Conservation (phyloP, 2,329 filamentous ascomycete genomes). For the Mariannaea sp. region DNA sequence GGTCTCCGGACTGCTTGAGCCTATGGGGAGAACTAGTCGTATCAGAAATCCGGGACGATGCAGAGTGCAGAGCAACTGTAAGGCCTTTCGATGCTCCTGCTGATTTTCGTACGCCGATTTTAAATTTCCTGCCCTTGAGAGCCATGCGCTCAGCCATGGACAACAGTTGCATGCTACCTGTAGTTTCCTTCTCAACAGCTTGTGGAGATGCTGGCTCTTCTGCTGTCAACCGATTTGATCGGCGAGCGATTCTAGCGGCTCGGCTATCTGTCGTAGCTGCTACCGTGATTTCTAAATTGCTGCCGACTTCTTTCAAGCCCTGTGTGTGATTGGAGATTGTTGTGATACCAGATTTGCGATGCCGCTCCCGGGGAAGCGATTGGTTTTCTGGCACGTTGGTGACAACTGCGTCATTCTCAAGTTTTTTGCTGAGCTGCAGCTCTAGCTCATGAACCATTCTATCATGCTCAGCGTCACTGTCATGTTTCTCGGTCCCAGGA, state of each 20-base stretch:
- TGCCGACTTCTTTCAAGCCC: not conserved
- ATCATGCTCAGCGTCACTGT: constrained; percentile 26
- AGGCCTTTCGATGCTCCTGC: constrained; percentile 8
- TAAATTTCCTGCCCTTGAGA: constrained; percentile 58
- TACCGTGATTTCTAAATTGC: not conserved
- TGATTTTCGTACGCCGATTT: constrained; percentile 49
- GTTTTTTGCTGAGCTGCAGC: constrained; percentile 25
- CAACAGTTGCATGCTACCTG: constrained; percentile 46
- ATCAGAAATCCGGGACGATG: constrained; percentile 1
- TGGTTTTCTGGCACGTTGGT: constrained; percentile 1
- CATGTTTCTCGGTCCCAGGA: not conserved
- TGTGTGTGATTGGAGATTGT: constrained; percentile 30
- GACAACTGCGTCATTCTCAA: constrained; percentile 11
- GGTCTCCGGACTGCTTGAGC: not conserved
- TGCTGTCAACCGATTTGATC: constrained; percentile 28
- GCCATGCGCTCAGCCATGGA: constrained; percentile 64
- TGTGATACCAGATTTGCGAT: constrained; percentile 36
- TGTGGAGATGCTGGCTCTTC: constrained; percentile 2
- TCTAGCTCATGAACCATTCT: constrained; percentile 26
- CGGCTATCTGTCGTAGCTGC: constrained; percentile 8
- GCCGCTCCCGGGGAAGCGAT: constrained; percentile 34
- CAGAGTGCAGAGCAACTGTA: constrained; percentile 8
- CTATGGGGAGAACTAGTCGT: not conserved
- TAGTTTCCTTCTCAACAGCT: constrained; percentile 4
- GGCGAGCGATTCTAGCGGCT: constrained; percentile 31